Conservation (phyloP, 2,329 filamentous ascomycete species). For the Didymella lethalis region DNA sequence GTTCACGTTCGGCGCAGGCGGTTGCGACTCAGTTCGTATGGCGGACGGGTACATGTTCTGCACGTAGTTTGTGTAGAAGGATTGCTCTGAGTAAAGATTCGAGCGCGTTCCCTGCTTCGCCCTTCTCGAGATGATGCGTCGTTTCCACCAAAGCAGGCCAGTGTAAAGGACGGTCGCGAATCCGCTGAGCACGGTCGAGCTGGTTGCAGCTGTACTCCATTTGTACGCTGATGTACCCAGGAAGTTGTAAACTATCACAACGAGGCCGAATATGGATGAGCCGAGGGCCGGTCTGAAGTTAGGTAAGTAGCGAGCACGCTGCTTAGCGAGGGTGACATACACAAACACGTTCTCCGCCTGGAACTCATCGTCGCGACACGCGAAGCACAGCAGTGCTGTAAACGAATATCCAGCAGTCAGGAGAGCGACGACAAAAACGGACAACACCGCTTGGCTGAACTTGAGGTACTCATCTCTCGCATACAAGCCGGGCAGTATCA, state of each 20-base stretch:
- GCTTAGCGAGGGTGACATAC: slow-evolving; percentile 33
- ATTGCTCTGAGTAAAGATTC: slow-evolving; percentile 48
- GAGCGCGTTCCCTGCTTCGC: slow-evolving; percentile 30
- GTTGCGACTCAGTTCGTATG: slow-evolving; percentile 34
- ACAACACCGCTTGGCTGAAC: slow-evolving; percentile 51
- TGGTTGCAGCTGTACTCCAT: slow-evolving; percentile 57
- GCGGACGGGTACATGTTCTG: slow-evolving; percentile 57
- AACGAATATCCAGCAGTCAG: slow-evolving; percentile 59
- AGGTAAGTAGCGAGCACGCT: slow-evolving; percentile 26
- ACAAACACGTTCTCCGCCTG: slow-evolving; percentile 59
- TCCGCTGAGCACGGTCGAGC: slow-evolving; percentile 52
- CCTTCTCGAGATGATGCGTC: slow-evolving; percentile 51
- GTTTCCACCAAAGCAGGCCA: slow-evolving; percentile 53
- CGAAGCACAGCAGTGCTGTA: slow-evolving; percentile 58
- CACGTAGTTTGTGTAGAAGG: slow-evolving; percentile 56
- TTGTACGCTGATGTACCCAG: slow-evolving; percentile 50
- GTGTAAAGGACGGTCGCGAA: slow-evolving; percentile 53
- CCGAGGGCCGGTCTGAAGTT: slow-evolving; percentile 50
- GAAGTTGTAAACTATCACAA: slow-evolving; percentile 60
- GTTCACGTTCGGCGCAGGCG: slow-evolving; percentile 42
- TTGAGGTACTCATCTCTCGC: slow-evolving; percentile 51
- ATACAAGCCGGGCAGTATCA: slow-evolving; percentile 59
- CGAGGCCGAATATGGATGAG: slow-evolving; percentile 56
- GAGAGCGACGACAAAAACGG: slow-evolving; percentile 57
- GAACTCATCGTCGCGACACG: slow-evolving; percentile 56